A percentile compares a stretch with the other conserved stretches of the same genome.
phyloP scores from a whole-genome alignment of 768 basidiomycete genomes.

The Podaxis pistillaris region DNA sequence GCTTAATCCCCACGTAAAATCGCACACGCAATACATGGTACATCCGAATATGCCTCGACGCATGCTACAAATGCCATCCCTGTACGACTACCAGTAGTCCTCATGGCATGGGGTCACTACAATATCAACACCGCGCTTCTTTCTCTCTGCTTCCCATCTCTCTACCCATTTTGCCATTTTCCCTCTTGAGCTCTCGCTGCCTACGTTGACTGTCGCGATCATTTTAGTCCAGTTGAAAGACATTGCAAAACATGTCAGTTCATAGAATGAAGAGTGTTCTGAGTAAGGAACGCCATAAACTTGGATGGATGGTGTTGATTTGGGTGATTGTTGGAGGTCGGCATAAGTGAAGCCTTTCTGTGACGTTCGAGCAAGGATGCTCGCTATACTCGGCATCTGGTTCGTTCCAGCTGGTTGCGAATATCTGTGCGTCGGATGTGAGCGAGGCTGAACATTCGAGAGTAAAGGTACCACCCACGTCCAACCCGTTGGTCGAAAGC shows the following conservation, averaged over 20 bases:
- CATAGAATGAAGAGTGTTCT: slow-evolving; percentile 95
- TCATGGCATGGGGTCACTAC: slow-evolving; percentile 40
- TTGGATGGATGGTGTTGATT: slow-evolving; percentile 67
- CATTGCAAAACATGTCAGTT: slow-evolving; percentile 92
- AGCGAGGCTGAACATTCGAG: neutral
- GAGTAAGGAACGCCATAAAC: slow-evolving; percentile 90
- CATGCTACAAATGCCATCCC: slow-evolving; percentile 3
- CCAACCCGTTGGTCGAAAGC: slow-evolving; percentile 96
- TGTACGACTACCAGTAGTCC: slow-evolving; percentile 46
- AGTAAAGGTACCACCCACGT: slow-evolving; percentile 55
- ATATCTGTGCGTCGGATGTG: slow-evolving; percentile 43
- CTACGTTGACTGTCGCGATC: slow-evolving; percentile 94
- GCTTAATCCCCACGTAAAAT: slow-evolving; percentile 27
- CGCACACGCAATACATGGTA: slow-evolving; percentile 28
- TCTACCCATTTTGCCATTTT: slow-evolving; percentile 92
- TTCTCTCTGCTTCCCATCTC: slow-evolving; percentile 85
- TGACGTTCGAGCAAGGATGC: slow-evolving; percentile 68
- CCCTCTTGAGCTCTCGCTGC: slow-evolving; percentile 63
- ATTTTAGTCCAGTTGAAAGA: slow-evolving; percentile 83
- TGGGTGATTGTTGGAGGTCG: slow-evolving; percentile 65
- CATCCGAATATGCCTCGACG: slow-evolving; percentile 18
- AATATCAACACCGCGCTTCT: slow-evolving; percentile 40
- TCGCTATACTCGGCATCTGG: slow-evolving; percentile 59
- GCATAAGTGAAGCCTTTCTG: slow-evolving; percentile 66
- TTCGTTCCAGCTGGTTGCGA: slow-evolving; percentile 64